Evolutionary conservation across 352 stramenopile species (phyloP), one percentile per base, ranked within the genome.

Genomic region (Pythium folliculosum): DNA sequence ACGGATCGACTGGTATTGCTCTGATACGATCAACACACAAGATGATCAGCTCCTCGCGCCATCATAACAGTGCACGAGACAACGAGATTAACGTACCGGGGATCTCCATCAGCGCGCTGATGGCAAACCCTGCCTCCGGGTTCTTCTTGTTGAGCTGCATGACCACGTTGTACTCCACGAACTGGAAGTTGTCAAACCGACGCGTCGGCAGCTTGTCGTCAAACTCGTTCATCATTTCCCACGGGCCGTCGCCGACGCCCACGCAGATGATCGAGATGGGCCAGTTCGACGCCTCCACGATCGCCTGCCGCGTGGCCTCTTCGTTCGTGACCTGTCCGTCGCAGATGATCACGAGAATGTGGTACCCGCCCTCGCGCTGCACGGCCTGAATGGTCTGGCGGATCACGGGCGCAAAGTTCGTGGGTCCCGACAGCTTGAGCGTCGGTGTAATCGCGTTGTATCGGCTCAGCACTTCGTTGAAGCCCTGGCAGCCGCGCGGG

Each of bases 181-280:
- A 93, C 70, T 94, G 82, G 70, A 93, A 93, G 63, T 94, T 94
- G 77, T 93, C 84, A 55, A 92, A 93, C 48, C 83, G 73, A 3
- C 82, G 80, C 38, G 77, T 32, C 5, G 84, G 81, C 16, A 94
- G 64, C 30, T 81, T 65, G 61, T 94, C 80, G 60, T 94, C 86
- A 64, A 93, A 89, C 58, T 86, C 73, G 23, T 81, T 63, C 82
- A 94, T 91, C 65, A 78, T 89, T 17, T 92, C 82, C 86, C 86
- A 94, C 13, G 86, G 86, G 0, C 86, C 86, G 51, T 94, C 86
- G 6, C 86, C 86, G 0, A 94, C 86, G 25, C 86, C 86, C 35
- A 92, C 72, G 70, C 90, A 77, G 55, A 88, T 78, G 59, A 88
- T 86, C 14, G 77, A 89, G 9, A 94, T 81, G 0, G 84, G 82